Percentiles rank a stretch among this genome's conserved stretches.
Evolutionary conservation across 129 eudicot genomes (phyloP).

Genomic region (Artemisia argyi): DNA sequence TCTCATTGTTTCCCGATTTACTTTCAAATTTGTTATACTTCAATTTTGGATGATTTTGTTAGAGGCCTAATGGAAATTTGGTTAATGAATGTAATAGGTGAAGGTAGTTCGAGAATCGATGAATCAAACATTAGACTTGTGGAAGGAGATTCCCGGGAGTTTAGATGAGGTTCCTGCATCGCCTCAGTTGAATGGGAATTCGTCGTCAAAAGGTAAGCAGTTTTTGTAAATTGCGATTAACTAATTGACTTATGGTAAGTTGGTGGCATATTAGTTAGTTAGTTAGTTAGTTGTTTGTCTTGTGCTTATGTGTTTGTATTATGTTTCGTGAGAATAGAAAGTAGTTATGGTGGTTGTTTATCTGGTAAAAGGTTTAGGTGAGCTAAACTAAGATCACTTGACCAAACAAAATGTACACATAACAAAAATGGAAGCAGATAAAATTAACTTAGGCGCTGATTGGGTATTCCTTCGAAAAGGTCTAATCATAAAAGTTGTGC

Average conservation of each 20-base stretch:
- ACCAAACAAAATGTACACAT: no score
- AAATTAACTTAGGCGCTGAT: no score
- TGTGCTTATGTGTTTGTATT: slow-evolving; percentile 13
- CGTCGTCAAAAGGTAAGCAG: slow-evolving; percentile 54
- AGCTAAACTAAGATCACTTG: not conserved
- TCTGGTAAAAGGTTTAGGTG: slow-evolving; percentile 25
- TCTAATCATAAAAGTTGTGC: no score
- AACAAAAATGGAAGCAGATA: no score
- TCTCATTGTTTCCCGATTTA: no score
- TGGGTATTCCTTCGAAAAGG: no score
- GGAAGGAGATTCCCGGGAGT: slow-evolving; percentile 64
- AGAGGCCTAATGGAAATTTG: no score
- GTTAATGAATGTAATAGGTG: slow-evolving; percentile 48
- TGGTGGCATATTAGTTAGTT: slow-evolving; percentile 5
- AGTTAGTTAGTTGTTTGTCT: slow-evolving; percentile 7
- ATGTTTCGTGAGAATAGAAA: not conserved
- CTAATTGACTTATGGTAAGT: not conserved
- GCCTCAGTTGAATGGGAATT: slow-evolving; percentile 36
- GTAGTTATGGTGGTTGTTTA: slow-evolving; percentile 25
- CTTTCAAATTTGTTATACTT: no score
- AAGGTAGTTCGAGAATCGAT: slow-evolving; percentile 82
- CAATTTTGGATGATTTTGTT: not conserved
- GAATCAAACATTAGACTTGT: slow-evolving; percentile 67
- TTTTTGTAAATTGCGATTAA: not conserved
- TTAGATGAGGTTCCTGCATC: slow-evolving; percentile 38